Base-by-base conservation (phyloP, 345 rosid species). In the Rhodamnia rubescens region DNA sequence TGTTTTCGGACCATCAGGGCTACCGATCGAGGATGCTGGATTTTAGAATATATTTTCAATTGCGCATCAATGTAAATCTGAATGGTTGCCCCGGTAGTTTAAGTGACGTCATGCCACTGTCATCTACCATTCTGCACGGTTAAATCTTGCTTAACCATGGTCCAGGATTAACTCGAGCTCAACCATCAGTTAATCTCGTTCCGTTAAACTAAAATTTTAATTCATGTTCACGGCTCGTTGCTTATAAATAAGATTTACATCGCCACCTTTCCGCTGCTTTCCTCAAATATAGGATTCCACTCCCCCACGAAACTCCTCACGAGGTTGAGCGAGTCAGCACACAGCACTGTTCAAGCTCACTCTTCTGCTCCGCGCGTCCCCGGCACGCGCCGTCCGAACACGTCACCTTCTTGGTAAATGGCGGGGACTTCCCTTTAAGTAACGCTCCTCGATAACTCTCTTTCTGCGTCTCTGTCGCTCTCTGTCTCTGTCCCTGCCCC, bases 331-430 rank as follows among this genome's bases (percentile, higher is more conserved):
- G 26, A 52, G 27, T 47, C 81, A 29, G 52, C 50, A 36, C 24
- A 29, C 27, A 61, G 40, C 53, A 56, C 44, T 53, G 53, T 44
- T 36, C 53, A 27, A 69, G 11, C 80, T 69, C 47, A 36, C 80
- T 69, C 47, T 40, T 36, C 47, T 22, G 26, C 80, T 40, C 53
- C 36, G 81, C 88, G 89, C 50, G 15, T 4, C 3, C 3, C 2
- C 82, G 2, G 0, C 84, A 90, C 90, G 89, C 92, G 91, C 92
- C 87, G 83, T 57, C 84, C 69, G 80, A 32, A 47, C 85, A 87
- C 88, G 90, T 90, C 88, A 87, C 91, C 89, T 88, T 36, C 89
- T 88, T 36, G 88, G 89, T 85, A 86, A 86, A 87, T 54, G 94
- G 91, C 92, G 90, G 93, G 92, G 83, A 87, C 29, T 26, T 47